Evolutionary conservation across 441 rosid genomes (phyloP).

Genomic region (Raphanus hybrid): DNA sequence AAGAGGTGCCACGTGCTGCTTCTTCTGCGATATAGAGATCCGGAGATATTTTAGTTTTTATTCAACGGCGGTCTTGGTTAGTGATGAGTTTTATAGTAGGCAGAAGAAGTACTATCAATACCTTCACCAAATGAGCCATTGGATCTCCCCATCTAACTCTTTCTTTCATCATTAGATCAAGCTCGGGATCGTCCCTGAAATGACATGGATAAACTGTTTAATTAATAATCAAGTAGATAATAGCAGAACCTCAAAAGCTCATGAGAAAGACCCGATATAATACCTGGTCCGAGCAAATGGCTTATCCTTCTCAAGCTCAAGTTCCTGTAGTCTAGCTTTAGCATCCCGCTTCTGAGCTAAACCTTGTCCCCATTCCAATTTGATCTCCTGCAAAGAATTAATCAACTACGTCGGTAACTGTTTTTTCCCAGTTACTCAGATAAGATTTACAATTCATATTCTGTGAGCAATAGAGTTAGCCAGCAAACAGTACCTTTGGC

Average conservation of each 20-base stretch:
- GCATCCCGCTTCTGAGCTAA: slow-evolving; percentile 93
- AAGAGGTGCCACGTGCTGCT: slow-evolving; percentile 51
- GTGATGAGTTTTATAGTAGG: background rate
- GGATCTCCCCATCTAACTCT: slow-evolving; percentile 89
- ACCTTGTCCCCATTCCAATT: slow-evolving; percentile 96
- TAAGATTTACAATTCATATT: background rate
- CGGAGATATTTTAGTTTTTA: background rate
- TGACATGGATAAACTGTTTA: background rate
- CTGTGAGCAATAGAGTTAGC: slow-evolving; percentile 8
- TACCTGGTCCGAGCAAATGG: slow-evolving; percentile 95
- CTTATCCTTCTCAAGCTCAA: slow-evolving; percentile 86
- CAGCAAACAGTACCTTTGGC: slow-evolving; percentile 70
- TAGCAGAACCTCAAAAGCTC: background rate
- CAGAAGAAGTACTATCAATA: slow-evolving; percentile 30
- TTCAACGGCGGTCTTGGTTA: background rate
- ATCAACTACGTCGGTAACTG: slow-evolving; percentile 13
- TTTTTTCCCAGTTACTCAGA: background rate
- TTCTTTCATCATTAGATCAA: slow-evolving; percentile 76
- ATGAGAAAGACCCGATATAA: slow-evolving; percentile 14
- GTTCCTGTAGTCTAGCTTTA: slow-evolving; percentile 70
- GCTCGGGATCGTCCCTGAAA: slow-evolving; percentile 91
- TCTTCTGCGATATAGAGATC: slow-evolving; percentile 53
- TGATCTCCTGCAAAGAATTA: slow-evolving; percentile 59
- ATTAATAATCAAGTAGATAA: slow-evolving; percentile 22
- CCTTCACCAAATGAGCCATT: slow-evolving; percentile 96